Base-by-base conservation (phyloP, 208 protist genomes). In the Leishmania martiniquensis region DNA sequence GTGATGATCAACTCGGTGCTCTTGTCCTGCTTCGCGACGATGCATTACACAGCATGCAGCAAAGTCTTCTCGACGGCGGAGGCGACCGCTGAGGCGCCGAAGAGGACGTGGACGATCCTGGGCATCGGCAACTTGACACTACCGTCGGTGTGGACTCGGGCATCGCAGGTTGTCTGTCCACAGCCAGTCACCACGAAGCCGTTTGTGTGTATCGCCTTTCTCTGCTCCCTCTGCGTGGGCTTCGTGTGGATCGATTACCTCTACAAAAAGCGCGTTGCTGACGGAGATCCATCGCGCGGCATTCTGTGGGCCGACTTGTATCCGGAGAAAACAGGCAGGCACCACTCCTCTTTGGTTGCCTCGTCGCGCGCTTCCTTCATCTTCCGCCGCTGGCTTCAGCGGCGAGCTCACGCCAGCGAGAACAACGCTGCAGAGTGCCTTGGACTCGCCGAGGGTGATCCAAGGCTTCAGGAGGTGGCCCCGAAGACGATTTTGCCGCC, bases 1-100 rank as follows among this genome's bases (percentile, higher is more conserved):
- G 70, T 95, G 22, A 47, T 94, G 9, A 86, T 97, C 66, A 97
- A 95, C 83, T 89, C 93, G 3, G 78, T 94, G 39, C 73, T 97
- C 25, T 78, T 97, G 3, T 79, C 88, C n/a, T 72, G 89, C 34
- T 83, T 97, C 32, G 85, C 86, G 0, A 82, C 83, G 42, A 75
- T 94, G 75, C 93, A 97, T 78, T 94, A 90, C 78, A 80, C 78
- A 6, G 83, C 86, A 72, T 91, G 87, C 77, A 75, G 78, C 47
- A 82, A 88, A 29, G 57, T 87, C 62, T 87, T 76, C 60, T 66
- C 83, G 15, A 75, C 62, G 25, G 80, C 47, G 60, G 79, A 54
- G 6, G 55, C 60, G 5, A 51, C 59, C 39, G 73, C 75, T 39
- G 34, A 39, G 51, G 66, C 73, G 20, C 55, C 74, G 25, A 49